Base-by-base conservation (phyloP, 2,329 filamentous ascomycete species). In the Cladosporium sp. region DNA sequence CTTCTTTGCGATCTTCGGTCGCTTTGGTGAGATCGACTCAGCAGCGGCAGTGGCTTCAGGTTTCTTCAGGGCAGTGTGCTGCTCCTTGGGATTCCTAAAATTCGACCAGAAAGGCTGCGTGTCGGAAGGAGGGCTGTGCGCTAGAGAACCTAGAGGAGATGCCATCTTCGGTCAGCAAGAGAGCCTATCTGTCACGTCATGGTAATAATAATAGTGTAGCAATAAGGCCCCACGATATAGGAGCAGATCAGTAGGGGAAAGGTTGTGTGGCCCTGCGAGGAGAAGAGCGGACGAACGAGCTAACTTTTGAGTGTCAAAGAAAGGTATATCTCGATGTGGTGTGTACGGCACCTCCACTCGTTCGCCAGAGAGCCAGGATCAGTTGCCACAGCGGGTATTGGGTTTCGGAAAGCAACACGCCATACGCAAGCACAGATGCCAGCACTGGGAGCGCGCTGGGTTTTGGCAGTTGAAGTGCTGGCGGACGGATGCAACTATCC, bases 161-260 rank as follows among this genome's bases (percentile, higher is more conserved):
- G 69, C 65, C 69, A 71, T 71, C 54, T 67, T 65, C 47, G 64
- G 68, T 68, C 65, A 69, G 64, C 64, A 57, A 34, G 54, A 61
- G 55, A 24, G 61, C 61, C 61, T 64, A 64, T 64, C 61, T 64
- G 61, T 64, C 63, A 59, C 44, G 55, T 59, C 63, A 59, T 59
- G 30, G 55, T 41, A 59, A 54, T 58, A 59, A 59, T 65, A 59
- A 60, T 65, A 60, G 41, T 41, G 21, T 65, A 65, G 63, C 63
- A 54, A 65, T 65, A 64, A 52, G 51, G 61, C 34, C 51, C 61
- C 61, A 49, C 15, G 34, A 57, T 57, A 64, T 57, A 64, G 51
- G 51, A 64, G 61, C 61, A 34, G 61, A 64, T 64, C 61, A 57
- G 61, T 57, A 36, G 28, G 60, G 49, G 51, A 32, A 49, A 26